Percentiles rank a stretch among this genome's conserved stretches.
phyloP scores from a whole-genome alignment of 2,329 filamentous ascomycete genomes.

The Monascus ruber region DNA sequence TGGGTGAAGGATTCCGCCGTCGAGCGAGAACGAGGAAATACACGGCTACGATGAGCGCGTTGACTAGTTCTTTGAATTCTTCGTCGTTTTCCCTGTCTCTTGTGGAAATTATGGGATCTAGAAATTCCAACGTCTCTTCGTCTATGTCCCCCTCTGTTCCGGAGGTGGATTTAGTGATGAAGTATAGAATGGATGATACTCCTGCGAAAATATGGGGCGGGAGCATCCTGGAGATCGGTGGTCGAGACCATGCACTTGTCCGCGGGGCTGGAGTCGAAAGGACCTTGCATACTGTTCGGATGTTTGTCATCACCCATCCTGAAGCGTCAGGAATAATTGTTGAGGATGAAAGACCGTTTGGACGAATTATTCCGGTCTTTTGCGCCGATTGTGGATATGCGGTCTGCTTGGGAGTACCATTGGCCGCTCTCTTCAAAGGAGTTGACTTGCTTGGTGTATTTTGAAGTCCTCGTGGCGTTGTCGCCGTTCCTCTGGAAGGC shows the following conservation, averaged over 20 bases:
- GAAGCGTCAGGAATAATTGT: constrained; percentile 36
- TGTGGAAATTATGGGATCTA: constrained; percentile 26
- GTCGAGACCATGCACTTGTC: constrained; percentile 24
- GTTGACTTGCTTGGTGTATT: constrained; percentile 37
- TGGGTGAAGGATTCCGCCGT: constrained; percentile 32
- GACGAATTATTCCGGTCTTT: constrained; percentile 5
- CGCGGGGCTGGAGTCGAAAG: constrained; percentile 42
- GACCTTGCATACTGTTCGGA: constrained; percentile 54
- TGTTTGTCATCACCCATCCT: constrained; percentile 57
- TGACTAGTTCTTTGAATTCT: constrained; percentile 29
- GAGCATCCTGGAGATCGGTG: constrained; percentile 37
- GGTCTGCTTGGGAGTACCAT: constrained; percentile 8
- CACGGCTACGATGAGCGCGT: constrained; percentile 29
- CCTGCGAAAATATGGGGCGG: constrained; percentile 66
- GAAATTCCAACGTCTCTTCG: constrained; percentile 21
- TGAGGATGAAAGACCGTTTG: constrained; percentile 11
- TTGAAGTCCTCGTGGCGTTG: constrained; percentile 19
- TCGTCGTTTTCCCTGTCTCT: constrained; percentile 39
- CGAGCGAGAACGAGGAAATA: constrained; percentile 37
- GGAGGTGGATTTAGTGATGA: constrained; percentile 25
- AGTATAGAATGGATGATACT: constrained; percentile 48
- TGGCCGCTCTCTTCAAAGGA: constrained; percentile 26
- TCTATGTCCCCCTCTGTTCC: constrained; percentile 38
- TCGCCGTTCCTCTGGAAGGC: constrained; percentile 16
- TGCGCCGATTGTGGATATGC: constrained; percentile 12